phyloP scores from a whole-genome alignment of 805 yeast species.

The Yamadazyma endophytica region DNA sequence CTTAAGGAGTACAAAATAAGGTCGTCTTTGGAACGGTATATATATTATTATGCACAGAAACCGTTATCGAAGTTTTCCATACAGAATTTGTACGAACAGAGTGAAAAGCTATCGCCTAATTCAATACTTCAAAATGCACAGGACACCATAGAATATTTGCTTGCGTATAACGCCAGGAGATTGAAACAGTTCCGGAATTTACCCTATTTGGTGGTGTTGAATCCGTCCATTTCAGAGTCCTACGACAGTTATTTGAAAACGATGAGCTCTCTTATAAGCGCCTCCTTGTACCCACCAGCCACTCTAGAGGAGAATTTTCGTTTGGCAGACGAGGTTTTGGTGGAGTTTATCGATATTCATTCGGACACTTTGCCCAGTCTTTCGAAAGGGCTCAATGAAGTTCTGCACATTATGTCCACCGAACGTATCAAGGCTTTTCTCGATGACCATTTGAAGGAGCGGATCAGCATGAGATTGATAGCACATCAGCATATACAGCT shows the following conservation, averaged over 20 bases:
- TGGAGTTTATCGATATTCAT: conserved; percentile 66
- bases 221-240: conserved; percentile 79
- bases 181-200: conserved; percentile 64
- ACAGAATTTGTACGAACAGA: conserved; percentile 43
- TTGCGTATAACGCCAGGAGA: conserved; percentile 67
- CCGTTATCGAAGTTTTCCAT: conserved; percentile 52
- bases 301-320: conserved; percentile 50
- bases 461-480: conserved; percentile 81
- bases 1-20: conserved; percentile 54
- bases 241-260: conserved; percentile 72
- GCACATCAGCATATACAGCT: conserved; percentile 81
- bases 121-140: conserved; percentile 42
- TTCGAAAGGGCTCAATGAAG: conserved; percentile 79
- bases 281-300: conserved; percentile 33
- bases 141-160: conserved; percentile 52
- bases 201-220: conserved; percentile 81
- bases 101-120: conserved; percentile 34
- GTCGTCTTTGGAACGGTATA: conserved; percentile 54
- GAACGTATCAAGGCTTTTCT: conserved; percentile 58
- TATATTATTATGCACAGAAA: conserved; percentile 51
- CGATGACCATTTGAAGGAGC: conserved; percentile 72
- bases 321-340: conserved; percentile 48
- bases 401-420: conserved; percentile 41
- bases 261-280: conserved; percentile 38
- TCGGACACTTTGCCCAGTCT: conserved; percentile 78